These are phyloP conservation scores for Porcisia hertigi DNA, from an alignment of 208 protist species.

Conservation along the genomic window DNA sequence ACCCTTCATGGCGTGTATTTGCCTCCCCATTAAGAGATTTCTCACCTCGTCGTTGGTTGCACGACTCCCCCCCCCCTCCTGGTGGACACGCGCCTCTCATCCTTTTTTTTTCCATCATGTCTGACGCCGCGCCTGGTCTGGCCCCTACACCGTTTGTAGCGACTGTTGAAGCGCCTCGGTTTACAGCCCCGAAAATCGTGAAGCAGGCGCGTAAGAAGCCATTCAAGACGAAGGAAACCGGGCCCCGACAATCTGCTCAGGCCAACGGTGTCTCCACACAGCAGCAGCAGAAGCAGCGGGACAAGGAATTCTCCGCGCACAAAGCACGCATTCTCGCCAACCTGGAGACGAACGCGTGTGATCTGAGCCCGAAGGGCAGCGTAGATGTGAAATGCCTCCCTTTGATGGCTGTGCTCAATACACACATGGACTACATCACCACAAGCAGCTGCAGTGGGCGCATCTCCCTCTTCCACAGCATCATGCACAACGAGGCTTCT, in stretches of 20 bases:
- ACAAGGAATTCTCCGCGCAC: constrained; percentile 72
- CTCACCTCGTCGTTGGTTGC: neutral
- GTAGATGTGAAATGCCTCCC: constrained; percentile 80
- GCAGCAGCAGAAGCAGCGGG: constrained; percentile 39
- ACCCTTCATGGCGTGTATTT: neutral
- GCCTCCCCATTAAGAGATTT: neutral
- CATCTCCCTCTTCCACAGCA: constrained; percentile 86
- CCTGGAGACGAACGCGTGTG: constrained; percentile 65
- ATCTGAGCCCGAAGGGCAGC: constrained; percentile 72
- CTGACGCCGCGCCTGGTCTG: neutral
- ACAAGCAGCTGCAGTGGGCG: constrained; percentile 90
- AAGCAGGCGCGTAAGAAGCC: constrained; percentile 40
- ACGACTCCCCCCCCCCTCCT: neutral
- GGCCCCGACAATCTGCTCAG: neutral
- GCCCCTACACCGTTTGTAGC: neutral
- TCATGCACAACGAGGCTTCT: constrained; percentile 5
- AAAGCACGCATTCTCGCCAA: constrained; percentile 68
- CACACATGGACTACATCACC: constrained; percentile 77
- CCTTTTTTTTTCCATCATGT: neutral
- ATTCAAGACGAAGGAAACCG: neutral
- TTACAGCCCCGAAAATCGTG: constrained; percentile 9
- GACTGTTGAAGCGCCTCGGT: neutral
- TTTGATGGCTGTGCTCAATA: constrained; percentile 77
- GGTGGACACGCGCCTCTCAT: neutral
- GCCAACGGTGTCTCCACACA: constrained; percentile 8